Conservation (phyloP, 495 filamentous ascomycete species). For the Penicillium odoratum region DNA sequence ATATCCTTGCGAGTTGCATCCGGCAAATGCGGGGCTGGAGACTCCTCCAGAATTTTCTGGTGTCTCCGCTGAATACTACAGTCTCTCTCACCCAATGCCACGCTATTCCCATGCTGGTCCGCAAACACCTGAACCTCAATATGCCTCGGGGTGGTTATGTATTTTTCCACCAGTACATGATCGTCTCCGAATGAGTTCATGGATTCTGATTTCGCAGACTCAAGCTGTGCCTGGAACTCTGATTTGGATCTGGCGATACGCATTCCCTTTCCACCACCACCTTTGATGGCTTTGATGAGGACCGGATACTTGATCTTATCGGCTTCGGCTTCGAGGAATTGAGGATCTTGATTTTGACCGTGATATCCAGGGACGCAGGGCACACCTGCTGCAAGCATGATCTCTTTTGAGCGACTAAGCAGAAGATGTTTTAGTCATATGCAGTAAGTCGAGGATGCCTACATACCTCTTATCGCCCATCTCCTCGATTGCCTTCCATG, state of each 20-base stretch:
- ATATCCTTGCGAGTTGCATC: slow-evolving; percentile 79
- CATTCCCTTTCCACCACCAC: slow-evolving; percentile 99
- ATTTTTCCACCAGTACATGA: slow-evolving; percentile 95
- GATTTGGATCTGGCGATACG: slow-evolving; percentile 74
- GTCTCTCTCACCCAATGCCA: slow-evolving; percentile 82
- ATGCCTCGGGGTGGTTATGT: slow-evolving; percentile 90
- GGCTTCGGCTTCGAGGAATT: slow-evolving; percentile 70
- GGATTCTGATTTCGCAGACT: slow-evolving; percentile 87
- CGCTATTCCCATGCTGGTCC: slow-evolving; percentile 81
- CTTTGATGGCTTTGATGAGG: slow-evolving; percentile 94
- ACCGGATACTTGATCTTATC: slow-evolving; percentile 87
- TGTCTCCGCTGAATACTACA: slow-evolving; percentile 87
- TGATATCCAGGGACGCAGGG: slow-evolving; percentile 97
- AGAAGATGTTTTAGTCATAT: background rate
- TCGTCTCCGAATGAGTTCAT: slow-evolving; percentile 92
- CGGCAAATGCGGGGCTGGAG: slow-evolving; percentile 83
- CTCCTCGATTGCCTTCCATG: slow-evolving; percentile 87
- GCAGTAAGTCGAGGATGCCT: background rate
- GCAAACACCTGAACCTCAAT: slow-evolving; percentile 99
- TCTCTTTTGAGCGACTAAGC: slow-evolving; percentile 76
- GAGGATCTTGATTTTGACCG: slow-evolving; percentile 75
- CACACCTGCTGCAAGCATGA: slow-evolving; percentile 91
- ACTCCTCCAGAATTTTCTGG: slow-evolving; percentile 97
- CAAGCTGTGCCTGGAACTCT: slow-evolving; percentile 79
- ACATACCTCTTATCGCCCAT: slow-evolving; percentile 92